Evolutionary conservation across 2,329 filamentous ascomycete species (phyloP).

Genomic region (Penicillium hesseltinei): DNA sequence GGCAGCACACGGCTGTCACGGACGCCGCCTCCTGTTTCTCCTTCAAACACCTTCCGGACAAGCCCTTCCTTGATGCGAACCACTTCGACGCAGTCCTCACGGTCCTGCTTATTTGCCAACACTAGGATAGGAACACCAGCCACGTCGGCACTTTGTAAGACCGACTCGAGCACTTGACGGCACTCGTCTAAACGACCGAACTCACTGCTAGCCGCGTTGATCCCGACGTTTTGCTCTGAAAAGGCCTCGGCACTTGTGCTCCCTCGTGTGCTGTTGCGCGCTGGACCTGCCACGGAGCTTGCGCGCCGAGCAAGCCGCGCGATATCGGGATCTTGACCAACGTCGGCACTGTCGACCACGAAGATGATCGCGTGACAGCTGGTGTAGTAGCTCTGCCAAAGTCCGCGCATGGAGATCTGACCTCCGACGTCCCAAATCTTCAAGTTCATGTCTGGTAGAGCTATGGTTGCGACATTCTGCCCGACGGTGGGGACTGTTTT

Average conservation of each 20-base stretch:
- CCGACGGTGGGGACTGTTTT: constrained; percentile 96
- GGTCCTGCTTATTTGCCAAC: constrained; percentile 94
- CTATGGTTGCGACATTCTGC: constrained; percentile 91
- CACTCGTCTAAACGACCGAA: constrained; percentile 76
- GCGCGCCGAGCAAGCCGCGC: constrained; percentile 43
- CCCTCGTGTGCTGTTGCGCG: constrained; percentile 7
- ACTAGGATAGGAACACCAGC: constrained; percentile 90
- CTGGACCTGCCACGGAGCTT: constrained; percentile 26
- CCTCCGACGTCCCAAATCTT: constrained; percentile 99
- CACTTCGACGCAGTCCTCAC: constrained; percentile 96
- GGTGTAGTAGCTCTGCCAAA: constrained; percentile 96
- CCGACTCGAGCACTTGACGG: constrained; percentile 81
- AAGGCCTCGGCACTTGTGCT: constrained; percentile 22
- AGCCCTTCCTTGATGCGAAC: constrained; percentile 96
- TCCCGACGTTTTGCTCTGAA: constrained; percentile 35
- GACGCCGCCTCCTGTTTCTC: constrained; percentile 80
- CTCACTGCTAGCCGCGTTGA: constrained; percentile 37
- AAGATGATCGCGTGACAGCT: constrained; percentile 97
- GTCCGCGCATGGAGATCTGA: constrained; percentile 79
- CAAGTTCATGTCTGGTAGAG: constrained; percentile 89
- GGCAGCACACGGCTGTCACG: constrained; percentile 89
- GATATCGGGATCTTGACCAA: constrained; percentile 75
- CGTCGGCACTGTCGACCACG: constrained; percentile 92
- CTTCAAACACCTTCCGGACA: constrained; percentile 92
- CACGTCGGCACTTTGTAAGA: constrained; percentile 81